These are phyloP conservation scores for Geranium brycei DNA, from an alignment of 345 rosid species.

Conservation along the genomic window DNA sequence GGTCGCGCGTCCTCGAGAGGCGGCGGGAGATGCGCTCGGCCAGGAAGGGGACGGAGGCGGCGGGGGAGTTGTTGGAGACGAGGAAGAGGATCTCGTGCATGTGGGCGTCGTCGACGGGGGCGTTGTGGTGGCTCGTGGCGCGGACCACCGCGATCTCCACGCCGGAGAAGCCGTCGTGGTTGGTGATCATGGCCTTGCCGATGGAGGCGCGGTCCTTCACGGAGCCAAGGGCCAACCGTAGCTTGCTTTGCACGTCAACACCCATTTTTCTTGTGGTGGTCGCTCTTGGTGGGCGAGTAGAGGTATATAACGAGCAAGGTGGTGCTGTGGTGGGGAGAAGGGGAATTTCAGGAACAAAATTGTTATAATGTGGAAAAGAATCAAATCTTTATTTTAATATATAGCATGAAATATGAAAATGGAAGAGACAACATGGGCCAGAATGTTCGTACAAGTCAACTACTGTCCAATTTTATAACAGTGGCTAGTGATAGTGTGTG, in stretches of 20 bases:
- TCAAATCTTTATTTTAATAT: neutral
- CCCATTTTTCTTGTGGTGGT: conserved; percentile 21
- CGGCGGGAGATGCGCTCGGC: conserved; percentile 68
- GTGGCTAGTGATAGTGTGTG: too few relatives aligned
- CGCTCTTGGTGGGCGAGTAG: neutral
- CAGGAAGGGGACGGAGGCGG: conserved; percentile 57
- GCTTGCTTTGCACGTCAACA: conserved; percentile 39
- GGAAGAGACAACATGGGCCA: neutral
- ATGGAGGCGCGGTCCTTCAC: conserved; percentile 73
- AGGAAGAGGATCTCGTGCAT: conserved; percentile 79
- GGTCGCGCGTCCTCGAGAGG: conserved; percentile 53
- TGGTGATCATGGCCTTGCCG: conserved; percentile 56
- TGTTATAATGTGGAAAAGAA: neutral
- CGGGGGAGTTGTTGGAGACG: conserved; percentile 49
- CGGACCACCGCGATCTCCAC: conserved; percentile 69
- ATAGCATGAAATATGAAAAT: neutral
- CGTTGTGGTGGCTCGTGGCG: conserved; percentile 55
- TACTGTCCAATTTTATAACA: too few relatives aligned
- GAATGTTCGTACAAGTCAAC: neutral
- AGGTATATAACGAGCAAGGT: neutral
- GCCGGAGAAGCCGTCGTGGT: conserved; percentile 34
- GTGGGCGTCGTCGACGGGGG: conserved; percentile 52
- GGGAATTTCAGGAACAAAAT: neutral
- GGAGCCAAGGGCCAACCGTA: conserved; percentile 45
- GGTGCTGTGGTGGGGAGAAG: too few relatives aligned